Base-by-base conservation (phyloP, 2,329 filamentous ascomycete species). In the Calonectria pseudoreteaudii region DNA sequence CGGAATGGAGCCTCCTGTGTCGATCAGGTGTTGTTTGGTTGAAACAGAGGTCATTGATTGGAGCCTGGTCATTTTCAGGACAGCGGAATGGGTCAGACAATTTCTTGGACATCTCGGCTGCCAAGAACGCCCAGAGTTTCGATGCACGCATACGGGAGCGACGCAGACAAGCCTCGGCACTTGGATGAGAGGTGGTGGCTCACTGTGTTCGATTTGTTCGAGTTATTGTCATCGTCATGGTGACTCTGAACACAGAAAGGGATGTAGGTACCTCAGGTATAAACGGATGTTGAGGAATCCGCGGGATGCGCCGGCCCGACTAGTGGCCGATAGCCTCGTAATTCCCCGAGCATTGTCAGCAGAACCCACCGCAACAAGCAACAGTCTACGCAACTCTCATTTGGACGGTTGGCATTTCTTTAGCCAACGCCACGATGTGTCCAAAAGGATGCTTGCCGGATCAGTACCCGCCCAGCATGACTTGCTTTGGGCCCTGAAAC, bases 231-330 rank as follows among this genome's bases (percentile, higher is more conserved):
- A 13, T 34, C n/a, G 10, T 28, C 13, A 58, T 26, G 30, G n/a
- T 3, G n/a, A 60, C 6, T 18, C 14, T 5, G 36, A 18, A 41
- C 16, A 26, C 20, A 38, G 30, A 36, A 34, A 14, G 13, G 9
- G 26, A 23, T 11, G 2, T 18, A 16, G 23, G 34, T 10, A 18
- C 34, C 34, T 13, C 34, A 41, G 34, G 56, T 38, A 38, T 34
- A 13, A 60, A 23, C 9, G 20, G 34, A 26, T 3, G 31, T 10
- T 26, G 56, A 38, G 56, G 56, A 23, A 26, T 60, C 34, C 56
- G 56, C 56, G 56, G 56, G n/a, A 60, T 36, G n/a, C 56, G 56
- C 36, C 56, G 56, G 56, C 56, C 56, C 56, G 56, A 38, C 34
- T 34, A 9, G 18, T n/a, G 18, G 14, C 31, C 14, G 34, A 60